These are phyloP conservation scores for Pseudonitzschia delicatissima DNA, from an alignment of 108 stramenopile genomes.

Conservation along the genomic window DNA sequence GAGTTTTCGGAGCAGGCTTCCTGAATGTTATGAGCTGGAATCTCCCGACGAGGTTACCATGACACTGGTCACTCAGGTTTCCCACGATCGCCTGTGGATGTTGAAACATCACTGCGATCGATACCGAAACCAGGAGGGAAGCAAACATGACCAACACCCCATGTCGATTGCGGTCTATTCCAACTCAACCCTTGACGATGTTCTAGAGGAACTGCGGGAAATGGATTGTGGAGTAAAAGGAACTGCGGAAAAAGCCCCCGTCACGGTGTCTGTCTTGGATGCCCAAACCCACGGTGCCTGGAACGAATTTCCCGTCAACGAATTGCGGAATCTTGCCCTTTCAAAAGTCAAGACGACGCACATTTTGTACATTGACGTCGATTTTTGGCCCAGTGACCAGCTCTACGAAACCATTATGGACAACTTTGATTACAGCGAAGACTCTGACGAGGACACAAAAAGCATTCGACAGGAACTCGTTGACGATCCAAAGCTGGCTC, in stretches of 20 bases:
- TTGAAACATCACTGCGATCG: conserved; percentile 72
- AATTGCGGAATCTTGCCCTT: conserved; percentile 82
- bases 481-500: conserved; percentile 45
- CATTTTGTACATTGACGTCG: conserved; percentile 85
- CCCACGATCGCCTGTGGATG: conserved; percentile 80
- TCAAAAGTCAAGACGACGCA: conserved; percentile 58
- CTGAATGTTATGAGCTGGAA: conserved; percentile 5
- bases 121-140: conserved; percentile 13
- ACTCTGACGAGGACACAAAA: background rate
- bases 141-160: conserved; percentile 23
- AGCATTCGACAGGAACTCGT: conserved; percentile 38
- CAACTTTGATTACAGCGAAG: background rate
- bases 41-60: conserved; percentile 24
- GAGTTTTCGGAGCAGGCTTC: conserved; percentile 11
- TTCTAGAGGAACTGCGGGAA: background rate
- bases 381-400: conserved; percentile 79
- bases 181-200: conserved; percentile 19
- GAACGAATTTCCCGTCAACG: conserved; percentile 86
- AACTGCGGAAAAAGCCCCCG: background rate
- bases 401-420: conserved; percentile 48
- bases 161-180: conserved; percentile 74
- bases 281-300: background rate
- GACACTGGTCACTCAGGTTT: conserved; percentile 74
- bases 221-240: conserved; percentile 14
- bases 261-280: conserved; percentile 18